These are phyloP conservation scores for Aegilops umbellulata DNA, from an alignment of 176 grass and related monocot species.

Conservation along the genomic window DNA sequence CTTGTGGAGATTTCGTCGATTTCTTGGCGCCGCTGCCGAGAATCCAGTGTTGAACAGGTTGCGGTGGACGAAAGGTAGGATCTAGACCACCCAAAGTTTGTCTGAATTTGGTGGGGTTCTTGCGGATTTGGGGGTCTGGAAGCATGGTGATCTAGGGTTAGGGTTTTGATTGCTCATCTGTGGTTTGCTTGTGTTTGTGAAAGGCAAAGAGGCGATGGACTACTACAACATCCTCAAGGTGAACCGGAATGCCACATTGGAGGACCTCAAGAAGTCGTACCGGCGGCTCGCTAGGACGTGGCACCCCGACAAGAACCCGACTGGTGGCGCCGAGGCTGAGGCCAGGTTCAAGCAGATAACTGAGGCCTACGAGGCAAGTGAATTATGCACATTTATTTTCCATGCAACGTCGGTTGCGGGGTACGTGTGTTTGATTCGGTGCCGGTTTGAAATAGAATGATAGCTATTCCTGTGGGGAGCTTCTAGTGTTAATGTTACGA, in stretches of 20 bases:
- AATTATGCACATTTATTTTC: neutral
- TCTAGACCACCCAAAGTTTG: neutral
- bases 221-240: slow-evolving; percentile 90
- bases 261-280: slow-evolving; percentile 74
- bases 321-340: slow-evolving; percentile 49
- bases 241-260: slow-evolving; percentile 55
- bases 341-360: slow-evolving; percentile 80
- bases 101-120: neutral
- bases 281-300: slow-evolving; percentile 65
- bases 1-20: neutral
- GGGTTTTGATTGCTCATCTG: neutral
- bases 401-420: neutral
- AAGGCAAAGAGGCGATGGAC: slow-evolving; percentile 44
- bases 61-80: neutral
- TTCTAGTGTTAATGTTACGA: neutral
- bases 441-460: neutral
- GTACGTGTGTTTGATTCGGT: neutral
- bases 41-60: neutral
- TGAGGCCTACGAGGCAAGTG: slow-evolving; percentile 70
- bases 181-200: neutral
- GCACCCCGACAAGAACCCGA: slow-evolving; percentile 88
- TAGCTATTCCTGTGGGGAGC: neutral
- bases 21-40: neutral
- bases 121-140: neutral
- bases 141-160: slow-evolving; percentile 32